Conservation (phyloP, 192 early-diverging fungal species). For the Coemansia sp. region DNA sequence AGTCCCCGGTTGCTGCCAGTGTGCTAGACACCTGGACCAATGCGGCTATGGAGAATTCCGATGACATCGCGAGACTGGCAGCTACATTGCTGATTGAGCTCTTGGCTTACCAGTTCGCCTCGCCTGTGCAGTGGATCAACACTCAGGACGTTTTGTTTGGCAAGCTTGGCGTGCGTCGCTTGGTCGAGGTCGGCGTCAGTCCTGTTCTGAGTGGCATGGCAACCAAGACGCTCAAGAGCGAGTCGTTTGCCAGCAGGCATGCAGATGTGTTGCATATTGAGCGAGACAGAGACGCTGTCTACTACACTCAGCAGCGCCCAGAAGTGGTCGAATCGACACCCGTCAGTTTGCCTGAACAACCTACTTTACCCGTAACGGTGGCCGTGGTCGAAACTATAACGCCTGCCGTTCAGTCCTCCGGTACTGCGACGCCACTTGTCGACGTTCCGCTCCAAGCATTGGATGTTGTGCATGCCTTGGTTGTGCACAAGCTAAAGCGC, state of each 20-base stretch:
- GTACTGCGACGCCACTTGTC: slow-evolving; percentile 47
- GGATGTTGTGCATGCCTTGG: slow-evolving; percentile 73
- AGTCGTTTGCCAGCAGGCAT: not conserved
- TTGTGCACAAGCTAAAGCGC: slow-evolving; percentile 90
- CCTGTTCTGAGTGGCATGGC: slow-evolving; percentile 89
- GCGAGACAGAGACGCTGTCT: slow-evolving; percentile 13
- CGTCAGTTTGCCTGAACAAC: not conserved
- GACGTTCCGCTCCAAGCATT: slow-evolving; percentile 74
- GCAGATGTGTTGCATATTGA: slow-evolving; percentile 9
- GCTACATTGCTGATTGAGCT: slow-evolving; percentile 82
- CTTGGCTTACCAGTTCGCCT: slow-evolving; percentile 91
- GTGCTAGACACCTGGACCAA: slow-evolving; percentile 70
- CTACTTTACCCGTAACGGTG: slow-evolving; percentile 43
- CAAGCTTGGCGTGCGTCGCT: slow-evolving; percentile 71
- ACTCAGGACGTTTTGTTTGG: slow-evolving; percentile 83
- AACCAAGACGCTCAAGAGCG: slow-evolving; percentile 40
- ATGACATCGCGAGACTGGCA: slow-evolving; percentile 70
- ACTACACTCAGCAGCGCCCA: slow-evolving; percentile 2
- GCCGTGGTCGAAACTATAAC: slow-evolving; percentile 38
- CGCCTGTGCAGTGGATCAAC: slow-evolving; percentile 92
- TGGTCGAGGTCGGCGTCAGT: slow-evolving; percentile 88
- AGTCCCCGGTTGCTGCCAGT: slow-evolving; percentile 65
- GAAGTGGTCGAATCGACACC: not conserved
- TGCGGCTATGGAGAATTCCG: slow-evolving; percentile 31
- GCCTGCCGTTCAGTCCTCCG: not conserved